Percentiles rank a stretch among this genome's conserved stretches.
phyloP scores from a whole-genome alignment of 2,329 filamentous ascomycete species.

The Fusarium armeniacum region DNA sequence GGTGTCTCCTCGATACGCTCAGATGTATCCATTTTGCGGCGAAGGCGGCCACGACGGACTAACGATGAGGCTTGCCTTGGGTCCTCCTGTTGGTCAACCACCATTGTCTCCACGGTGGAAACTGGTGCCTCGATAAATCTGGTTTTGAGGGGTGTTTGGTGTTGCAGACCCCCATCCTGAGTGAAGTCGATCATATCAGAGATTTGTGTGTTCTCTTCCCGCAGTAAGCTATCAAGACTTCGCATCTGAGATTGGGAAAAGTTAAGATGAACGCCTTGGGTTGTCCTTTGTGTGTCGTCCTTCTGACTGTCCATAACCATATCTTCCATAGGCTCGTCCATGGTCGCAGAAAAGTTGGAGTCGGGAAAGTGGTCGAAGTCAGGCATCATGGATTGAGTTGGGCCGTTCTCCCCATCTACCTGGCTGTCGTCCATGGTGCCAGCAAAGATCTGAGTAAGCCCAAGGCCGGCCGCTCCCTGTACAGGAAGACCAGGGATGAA shows the following conservation, averaged over 20 bases:
- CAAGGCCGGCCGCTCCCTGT: constrained; percentile 73
- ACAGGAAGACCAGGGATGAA: constrained; percentile 79
- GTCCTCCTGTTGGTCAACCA: constrained; percentile 57
- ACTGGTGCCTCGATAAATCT: constrained; percentile 74
- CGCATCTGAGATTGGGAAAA: constrained; percentile 73
- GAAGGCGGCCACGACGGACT: constrained; percentile 69
- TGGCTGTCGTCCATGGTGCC: constrained; percentile 84
- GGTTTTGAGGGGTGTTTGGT: constrained; percentile 77
- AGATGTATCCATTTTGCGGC: constrained; percentile 57
- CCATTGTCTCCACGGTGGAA: constrained; percentile 79
- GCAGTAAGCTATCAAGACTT: constrained; percentile 69
- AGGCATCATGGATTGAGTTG: constrained; percentile 67
- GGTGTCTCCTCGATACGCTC: constrained; percentile 42
- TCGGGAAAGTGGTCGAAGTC: constrained; percentile 70
- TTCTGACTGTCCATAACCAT: constrained; percentile 63
- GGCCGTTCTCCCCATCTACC: constrained; percentile 49
- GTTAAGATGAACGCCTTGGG: constrained; percentile 66
- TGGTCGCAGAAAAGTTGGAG: constrained; percentile 72
- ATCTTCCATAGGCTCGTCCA: constrained; percentile 67
- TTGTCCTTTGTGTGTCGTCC: constrained; percentile 54
- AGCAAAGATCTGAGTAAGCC: constrained; percentile 90
- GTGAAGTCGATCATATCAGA: constrained; percentile 82
- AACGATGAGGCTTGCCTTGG: constrained; percentile 74
- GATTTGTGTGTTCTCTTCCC: constrained; percentile 68
- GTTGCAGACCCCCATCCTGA: constrained; percentile 83